phyloP scores from a whole-genome alignment of 371 early-diverging fungal genomes.

The Massospora cicadina region DNA sequence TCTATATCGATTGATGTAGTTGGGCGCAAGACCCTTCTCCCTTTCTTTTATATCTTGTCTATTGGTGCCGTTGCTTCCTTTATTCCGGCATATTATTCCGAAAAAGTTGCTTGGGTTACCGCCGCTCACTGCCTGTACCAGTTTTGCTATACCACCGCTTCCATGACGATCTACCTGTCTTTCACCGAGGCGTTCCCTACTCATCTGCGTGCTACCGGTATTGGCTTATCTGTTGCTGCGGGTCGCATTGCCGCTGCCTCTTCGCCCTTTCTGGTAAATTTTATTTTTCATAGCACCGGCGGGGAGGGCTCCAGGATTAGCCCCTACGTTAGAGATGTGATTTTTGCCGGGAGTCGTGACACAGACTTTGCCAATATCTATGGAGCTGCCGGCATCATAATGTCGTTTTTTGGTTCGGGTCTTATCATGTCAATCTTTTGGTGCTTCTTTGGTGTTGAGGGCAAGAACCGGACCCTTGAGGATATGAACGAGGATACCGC shows the following conservation, averaged over 20 bases:
- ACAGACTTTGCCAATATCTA: not conserved
- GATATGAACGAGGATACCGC: constrained; percentile 9
- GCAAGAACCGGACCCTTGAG: constrained; percentile 3
- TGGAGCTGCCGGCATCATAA: not conserved
- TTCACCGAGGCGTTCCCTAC: constrained; percentile 13
- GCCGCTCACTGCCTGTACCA: constrained; percentile 12
- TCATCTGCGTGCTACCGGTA: constrained; percentile 12
- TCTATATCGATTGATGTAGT: constrained; percentile 9
- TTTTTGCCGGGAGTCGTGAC: not conserved
- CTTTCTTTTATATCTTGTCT: constrained; percentile 10
- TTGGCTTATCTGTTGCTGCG: constrained; percentile 12
- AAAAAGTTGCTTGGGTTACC: not conserved
- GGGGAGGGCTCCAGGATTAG: not conserved
- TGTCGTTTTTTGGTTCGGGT: constrained; percentile 6
- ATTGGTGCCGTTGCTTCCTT: constrained; percentile 11
- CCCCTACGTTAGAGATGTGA: not conserved
- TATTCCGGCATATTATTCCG: constrained; percentile 11
- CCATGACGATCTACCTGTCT: constrained; percentile 11
- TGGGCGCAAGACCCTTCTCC: constrained; percentile 11
- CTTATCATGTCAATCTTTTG: constrained; percentile 6
- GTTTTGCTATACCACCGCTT: constrained; percentile 10
- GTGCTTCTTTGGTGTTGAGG: constrained; percentile 1
- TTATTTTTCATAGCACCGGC: constrained; percentile 8
- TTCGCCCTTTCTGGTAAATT: constrained; percentile 7
- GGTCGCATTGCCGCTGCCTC: constrained; percentile 12